Percentiles rank a stretch among this genome's conserved stretches.
phyloP scores from a whole-genome alignment of 2,329 filamentous ascomycete genomes.

The Zalaria sp. region DNA sequence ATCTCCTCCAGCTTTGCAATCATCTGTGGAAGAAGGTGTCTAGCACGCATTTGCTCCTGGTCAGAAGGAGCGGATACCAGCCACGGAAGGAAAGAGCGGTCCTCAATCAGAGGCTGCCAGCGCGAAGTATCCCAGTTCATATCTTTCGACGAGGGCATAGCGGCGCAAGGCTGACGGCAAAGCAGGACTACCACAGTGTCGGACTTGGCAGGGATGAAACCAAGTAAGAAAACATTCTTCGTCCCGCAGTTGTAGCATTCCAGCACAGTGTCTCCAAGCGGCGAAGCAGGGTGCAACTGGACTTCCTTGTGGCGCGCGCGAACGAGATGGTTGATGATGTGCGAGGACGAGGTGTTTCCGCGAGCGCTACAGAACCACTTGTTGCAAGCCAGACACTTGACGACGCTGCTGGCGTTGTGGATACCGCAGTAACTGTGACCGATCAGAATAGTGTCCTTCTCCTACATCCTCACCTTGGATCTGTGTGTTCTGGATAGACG shows the following conservation, averaged over 20 bases:
- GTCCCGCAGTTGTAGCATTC: conserved; percentile 99
- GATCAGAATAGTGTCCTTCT: not conserved
- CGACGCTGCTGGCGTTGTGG: conserved; percentile 85
- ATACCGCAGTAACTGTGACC: conserved; percentile 76
- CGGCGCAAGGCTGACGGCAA: conserved; percentile 90
- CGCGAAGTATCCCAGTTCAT: conserved; percentile 99
- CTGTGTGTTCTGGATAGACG: conserved; percentile 23
- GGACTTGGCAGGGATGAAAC: conserved; percentile 96
- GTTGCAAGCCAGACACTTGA: conserved; percentile 88
- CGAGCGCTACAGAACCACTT: conserved; percentile 99
- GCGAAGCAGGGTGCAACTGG: conserved; percentile 83
- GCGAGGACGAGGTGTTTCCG: conserved; percentile 89
- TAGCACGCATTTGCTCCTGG: conserved; percentile 86
- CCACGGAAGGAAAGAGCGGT: conserved; percentile 89
- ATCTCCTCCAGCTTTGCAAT: conserved; percentile 94
- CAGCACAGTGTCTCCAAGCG: conserved; percentile 86
- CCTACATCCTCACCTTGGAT: no score
- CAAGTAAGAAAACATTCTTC: conserved; percentile 96
- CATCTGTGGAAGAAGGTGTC: conserved; percentile 84
- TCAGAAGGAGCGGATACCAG: conserved; percentile 81
- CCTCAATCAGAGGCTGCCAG: conserved; percentile 95
- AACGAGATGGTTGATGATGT: conserved; percentile 97
- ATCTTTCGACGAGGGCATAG: conserved; percentile 90
- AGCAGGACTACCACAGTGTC: conserved; percentile 95
- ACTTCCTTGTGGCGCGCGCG: conserved; percentile 97